Conservation (phyloP, 106 monocot genomes). For the Dendrobium officinale region DNA sequence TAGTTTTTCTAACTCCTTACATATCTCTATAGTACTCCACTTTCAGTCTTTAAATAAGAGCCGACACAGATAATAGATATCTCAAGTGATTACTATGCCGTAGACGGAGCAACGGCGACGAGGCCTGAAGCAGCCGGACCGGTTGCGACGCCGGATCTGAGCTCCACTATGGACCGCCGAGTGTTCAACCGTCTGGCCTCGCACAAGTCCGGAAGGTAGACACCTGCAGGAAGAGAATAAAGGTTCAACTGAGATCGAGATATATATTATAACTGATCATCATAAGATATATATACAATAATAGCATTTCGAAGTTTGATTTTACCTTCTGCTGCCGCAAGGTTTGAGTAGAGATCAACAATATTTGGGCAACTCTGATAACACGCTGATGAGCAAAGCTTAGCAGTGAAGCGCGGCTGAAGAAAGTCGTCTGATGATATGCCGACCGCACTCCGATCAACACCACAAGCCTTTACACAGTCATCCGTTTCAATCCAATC, state of each 20-base stretch:
- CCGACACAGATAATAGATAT: not conserved
- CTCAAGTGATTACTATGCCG: not conserved
- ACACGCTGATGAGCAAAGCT: constrained; percentile 58
- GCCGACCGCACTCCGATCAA: constrained; percentile 42
- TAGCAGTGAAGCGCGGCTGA: constrained; percentile 28
- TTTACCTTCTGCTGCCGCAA: constrained; percentile 70
- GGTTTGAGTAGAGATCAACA: constrained; percentile 73
- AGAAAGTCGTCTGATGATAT: constrained; percentile 59
- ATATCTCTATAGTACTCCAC: no score
- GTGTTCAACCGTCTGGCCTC: constrained; percentile 23
- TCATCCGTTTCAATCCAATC: constrained; percentile 66
- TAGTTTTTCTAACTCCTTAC: no score
- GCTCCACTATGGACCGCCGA: constrained; percentile 40
- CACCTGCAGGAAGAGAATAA: constrained; percentile 23
- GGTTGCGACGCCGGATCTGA: constrained; percentile 28
- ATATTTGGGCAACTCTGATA: constrained; percentile 61
- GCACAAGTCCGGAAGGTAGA: constrained; percentile 42
- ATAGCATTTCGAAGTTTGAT: not conserved
- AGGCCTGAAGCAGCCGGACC: constrained; percentile 13
- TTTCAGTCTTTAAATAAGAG: no score
- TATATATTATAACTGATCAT: no score
- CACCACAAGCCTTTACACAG: constrained; percentile 54
- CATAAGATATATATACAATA: no score
- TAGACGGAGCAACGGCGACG: not conserved
- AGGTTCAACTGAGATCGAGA: no score